Conservation (phyloP, 1,139 yeast genomes). For the Spathaspora sp. region DNA sequence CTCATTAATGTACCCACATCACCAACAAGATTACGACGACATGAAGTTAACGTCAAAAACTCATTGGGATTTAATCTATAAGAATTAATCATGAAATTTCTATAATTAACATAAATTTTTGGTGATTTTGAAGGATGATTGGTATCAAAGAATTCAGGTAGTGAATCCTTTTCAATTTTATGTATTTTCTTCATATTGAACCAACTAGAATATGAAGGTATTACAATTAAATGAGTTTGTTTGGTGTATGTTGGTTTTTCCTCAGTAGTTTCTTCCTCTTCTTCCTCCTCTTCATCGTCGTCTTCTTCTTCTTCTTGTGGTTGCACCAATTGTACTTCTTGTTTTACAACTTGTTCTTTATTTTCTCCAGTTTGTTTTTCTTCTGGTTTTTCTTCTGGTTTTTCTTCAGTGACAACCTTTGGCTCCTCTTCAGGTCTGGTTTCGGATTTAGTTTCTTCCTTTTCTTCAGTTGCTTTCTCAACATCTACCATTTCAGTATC, state of each 20-base stretch:
- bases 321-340: conserved; percentile 1
- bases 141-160: conserved; percentile 87
- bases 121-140: conserved; percentile 85
- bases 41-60: conserved; percentile 88
- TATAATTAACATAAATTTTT: conserved; percentile 77
- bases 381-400: conserved; percentile 1
- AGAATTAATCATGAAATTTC: conserved; percentile 92
- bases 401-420: conserved; percentile 3
- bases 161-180: conserved; percentile 61
- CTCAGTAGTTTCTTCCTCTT: conserved; percentile 39
- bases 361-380: background rate
- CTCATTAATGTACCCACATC: conserved; percentile 94
- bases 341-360: conserved; percentile 1
- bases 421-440: background rate
- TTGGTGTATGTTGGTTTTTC: conserved; percentile 30
- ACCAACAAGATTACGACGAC: conserved; percentile 91
- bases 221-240: conserved; percentile 86
- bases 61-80: conserved; percentile 92
- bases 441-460: background rate
- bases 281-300: conserved; percentile 33
- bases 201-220: conserved; percentile 95
- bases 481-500: background rate
- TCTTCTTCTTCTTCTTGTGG: conserved; percentile 24
- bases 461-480: background rate
- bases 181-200: conserved; percentile 74